These are phyloP conservation scores for Schizophyllum commune DNA, from an alignment of 1,284 basidiomycete species.

Conservation along the genomic window DNA sequence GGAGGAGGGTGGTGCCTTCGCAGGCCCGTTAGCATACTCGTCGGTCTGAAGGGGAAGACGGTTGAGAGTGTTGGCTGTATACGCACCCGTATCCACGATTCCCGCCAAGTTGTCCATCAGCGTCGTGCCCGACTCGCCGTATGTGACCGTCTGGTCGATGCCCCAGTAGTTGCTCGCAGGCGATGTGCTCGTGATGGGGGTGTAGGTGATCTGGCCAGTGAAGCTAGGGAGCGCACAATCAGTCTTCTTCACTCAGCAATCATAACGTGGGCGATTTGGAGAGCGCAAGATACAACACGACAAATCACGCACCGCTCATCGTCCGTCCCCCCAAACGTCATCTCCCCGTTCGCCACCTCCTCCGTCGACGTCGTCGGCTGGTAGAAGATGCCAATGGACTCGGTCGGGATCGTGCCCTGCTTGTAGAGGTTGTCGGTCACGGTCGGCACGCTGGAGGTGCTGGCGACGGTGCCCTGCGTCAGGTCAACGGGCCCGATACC, in stretches of 20 bases:
- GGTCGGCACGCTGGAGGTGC: constrained; percentile 28
- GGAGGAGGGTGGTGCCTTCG: constrained; percentile 7
- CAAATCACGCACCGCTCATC: not conserved
- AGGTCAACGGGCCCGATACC: constrained; percentile 35
- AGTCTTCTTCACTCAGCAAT: too few species aligned
- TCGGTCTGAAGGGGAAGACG: too few species aligned
- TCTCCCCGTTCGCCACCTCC: constrained; percentile 29
- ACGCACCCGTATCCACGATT: constrained; percentile 12
- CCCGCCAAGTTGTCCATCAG: not conserved
- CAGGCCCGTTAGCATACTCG: constrained; percentile 9
- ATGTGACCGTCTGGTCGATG: constrained; percentile 37
- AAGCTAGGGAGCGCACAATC: constrained; percentile 24
- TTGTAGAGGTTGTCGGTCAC: constrained; percentile 43
- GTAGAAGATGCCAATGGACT: constrained; percentile 43
- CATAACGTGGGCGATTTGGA: too few species aligned
- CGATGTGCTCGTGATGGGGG: constrained; percentile 36
- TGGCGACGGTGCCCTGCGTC: constrained; percentile 21
- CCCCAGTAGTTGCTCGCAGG: constrained; percentile 55
- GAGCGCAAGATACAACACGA: not conserved
- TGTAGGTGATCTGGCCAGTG: constrained; percentile 15
- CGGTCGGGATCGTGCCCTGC: constrained; percentile 26
- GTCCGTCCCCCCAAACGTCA: constrained; percentile 33
- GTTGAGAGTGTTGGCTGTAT: too few species aligned
- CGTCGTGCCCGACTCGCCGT: not conserved
- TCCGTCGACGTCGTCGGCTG: constrained; percentile 27